Evolutionary conservation across 805 yeast species (phyloP).

Genomic region (Barnettozyma populi): DNA sequence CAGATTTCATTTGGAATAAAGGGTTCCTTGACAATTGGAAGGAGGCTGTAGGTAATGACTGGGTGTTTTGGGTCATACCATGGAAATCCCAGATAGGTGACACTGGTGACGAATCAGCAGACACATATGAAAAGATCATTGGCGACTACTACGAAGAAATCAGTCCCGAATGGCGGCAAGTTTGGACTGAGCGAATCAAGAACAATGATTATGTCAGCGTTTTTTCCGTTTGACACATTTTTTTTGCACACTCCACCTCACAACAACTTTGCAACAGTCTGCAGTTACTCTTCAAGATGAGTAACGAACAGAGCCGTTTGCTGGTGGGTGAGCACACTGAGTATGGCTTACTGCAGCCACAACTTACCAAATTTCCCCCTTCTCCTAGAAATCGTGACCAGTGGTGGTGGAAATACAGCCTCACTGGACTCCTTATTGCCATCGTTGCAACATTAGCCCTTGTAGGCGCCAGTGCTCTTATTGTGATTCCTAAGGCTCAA

Average conservation of each 20-base stretch:
- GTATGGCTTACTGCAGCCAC: neutral
- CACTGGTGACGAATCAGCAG: constrained; percentile 1
- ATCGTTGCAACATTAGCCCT: constrained; percentile 1
- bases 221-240: constrained; percentile 1
- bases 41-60: constrained; percentile 26
- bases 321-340: neutral
- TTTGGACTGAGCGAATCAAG: constrained; percentile 21
- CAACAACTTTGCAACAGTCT: neutral
- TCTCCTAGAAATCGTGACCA: neutral
- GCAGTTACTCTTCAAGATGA: neutral
- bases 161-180: constrained; percentile 21
- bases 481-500: constrained; percentile 23
- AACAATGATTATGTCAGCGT: constrained; percentile 22
- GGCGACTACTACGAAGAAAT: constrained; percentile 27
- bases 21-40: constrained; percentile 22
- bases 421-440: neutral
- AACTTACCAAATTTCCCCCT: neutral
- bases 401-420: neutral
- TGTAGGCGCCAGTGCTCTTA: constrained; percentile 1
- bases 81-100: constrained; percentile 13
- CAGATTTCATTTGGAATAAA: constrained; percentile 18
- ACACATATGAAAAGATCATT: constrained; percentile 15
- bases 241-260: neutral
- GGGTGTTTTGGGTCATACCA: constrained; percentile 29
- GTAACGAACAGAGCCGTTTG: neutral